These are phyloP conservation scores for Peniophora sp. DNA, from an alignment of 1,284 basidiomycete genomes.

Conservation along the genomic window DNA sequence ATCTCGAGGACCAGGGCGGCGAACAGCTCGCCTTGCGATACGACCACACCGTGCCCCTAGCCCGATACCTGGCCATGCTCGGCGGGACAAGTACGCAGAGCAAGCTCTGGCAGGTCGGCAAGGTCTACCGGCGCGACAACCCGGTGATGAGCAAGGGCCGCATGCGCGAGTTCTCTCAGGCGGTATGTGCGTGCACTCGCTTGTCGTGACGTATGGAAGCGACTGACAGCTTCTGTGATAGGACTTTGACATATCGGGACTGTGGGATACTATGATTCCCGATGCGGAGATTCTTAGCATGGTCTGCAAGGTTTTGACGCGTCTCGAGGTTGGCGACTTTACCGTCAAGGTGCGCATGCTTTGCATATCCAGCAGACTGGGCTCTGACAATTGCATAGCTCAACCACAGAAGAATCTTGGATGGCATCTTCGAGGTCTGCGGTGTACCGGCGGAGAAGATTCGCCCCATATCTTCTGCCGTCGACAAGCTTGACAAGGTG, in stretches of 20 bases:
- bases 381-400: slow-evolving; percentile 39
- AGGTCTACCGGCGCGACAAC: slow-evolving; percentile 95
- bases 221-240: slow-evolving; percentile 24
- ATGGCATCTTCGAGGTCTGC: slow-evolving; percentile 95
- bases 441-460: slow-evolving; percentile 92
- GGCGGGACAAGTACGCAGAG: slow-evolving; percentile 62
- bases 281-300: slow-evolving; percentile 90
- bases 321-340: slow-evolving; percentile 87
- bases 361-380: background rate
- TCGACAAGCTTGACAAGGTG: slow-evolving; percentile 98
- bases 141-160: slow-evolving; percentile 97
- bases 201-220: background rate
- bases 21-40: slow-evolving; percentile 94
- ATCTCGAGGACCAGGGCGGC: slow-evolving; percentile 97
- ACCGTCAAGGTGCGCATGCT: slow-evolving; percentile 74
- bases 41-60: slow-evolving; percentile 96
- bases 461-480: slow-evolving; percentile 91
- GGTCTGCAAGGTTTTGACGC: slow-evolving; percentile 74
- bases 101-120: slow-evolving; percentile 96
- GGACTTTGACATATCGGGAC: slow-evolving; percentile 97
- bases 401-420: slow-evolving; percentile 96
- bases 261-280: slow-evolving; percentile 94
- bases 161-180: slow-evolving; percentile 99
- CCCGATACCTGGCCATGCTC: slow-evolving; percentile 93
- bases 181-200: slow-evolving; percentile 47